Percentiles rank a stretch among this genome's conserved stretches.
Conservation (phyloP, 2,329 filamentous ascomycete species). For the Ophiosphaerella narmari region DNA sequence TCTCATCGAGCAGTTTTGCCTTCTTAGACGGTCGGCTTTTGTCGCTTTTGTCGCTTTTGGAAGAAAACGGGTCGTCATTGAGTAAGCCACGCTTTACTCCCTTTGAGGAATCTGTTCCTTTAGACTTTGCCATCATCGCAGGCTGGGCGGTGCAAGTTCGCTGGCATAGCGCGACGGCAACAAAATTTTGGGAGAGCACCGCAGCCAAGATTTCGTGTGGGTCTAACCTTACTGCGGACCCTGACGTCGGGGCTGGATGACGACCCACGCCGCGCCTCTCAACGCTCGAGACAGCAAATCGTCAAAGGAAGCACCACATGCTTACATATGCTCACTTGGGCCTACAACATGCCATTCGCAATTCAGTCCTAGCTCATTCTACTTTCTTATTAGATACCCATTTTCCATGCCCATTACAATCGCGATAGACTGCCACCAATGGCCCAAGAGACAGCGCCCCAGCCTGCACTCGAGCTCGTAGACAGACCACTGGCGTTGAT, state of each 20-base stretch:
- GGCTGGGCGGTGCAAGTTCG: conserved; percentile 1
- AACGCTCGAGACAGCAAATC: conserved; percentile 9
- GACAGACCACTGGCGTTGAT: conserved; percentile 49
- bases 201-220: conserved; percentile 26
- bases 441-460: conserved; percentile 40
- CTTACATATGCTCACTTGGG: conserved; percentile 5
- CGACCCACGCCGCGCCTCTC: conserved; percentile 16
- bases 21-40: conserved; percentile 39
- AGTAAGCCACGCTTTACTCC: conserved; percentile 30
- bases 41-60: conserved; percentile 22
- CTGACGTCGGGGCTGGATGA: conserved; percentile 26
- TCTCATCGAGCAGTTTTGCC: conserved; percentile 45
- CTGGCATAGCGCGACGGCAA: conserved; percentile 5
- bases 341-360: conserved; percentile 24
- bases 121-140: conserved; percentile 28
- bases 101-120: conserved; percentile 29
- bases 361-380: conserved; percentile 19
- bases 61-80: conserved; percentile 16
- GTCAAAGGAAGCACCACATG: conserved; percentile 11
- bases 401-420: neutral
- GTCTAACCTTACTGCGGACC: conserved; percentile 10
- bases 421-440: conserved; percentile 32
- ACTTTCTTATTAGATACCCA: conserved; percentile 8
- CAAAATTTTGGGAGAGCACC: conserved; percentile 31
- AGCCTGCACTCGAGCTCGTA: conserved; percentile 46